Base-by-base conservation (phyloP, 164 flowering plant genomes). In the Piper betle region DNA sequence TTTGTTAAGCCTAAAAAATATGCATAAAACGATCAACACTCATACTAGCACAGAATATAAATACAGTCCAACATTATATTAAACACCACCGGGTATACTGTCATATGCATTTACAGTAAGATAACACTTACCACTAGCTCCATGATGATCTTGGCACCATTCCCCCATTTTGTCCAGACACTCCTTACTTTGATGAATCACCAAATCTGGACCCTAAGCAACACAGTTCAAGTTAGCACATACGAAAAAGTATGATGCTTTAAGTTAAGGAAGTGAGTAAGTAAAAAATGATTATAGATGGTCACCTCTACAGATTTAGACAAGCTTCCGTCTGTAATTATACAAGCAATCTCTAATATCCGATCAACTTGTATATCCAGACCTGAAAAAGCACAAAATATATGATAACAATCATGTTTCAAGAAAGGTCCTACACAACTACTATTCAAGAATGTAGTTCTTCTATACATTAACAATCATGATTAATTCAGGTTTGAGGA, bases 271-370 rank as follows among this genome's bases (percentile, higher is more conserved):
- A 38, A 39, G 42, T 7, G 2, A 19, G 8, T 6, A 55, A 41
- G 43, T 39, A 3, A 25, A 6, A 50, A 59, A 37, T 43, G 66
- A 65, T 13, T 42, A 52, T 18, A 18, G 19, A 19, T 6, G 54
- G 8, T 55, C 63, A 93, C 97, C 96, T 94, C 99, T 48, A 85
- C 73, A 46, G 77, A 77, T 69, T 86, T 81, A 59, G 72, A 73
- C 76, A 94, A 74, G 52, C 64, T 85, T 17, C 99, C 99, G 82
- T 94, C 84, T 4, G 97, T 94, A 55, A 94, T 77, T 42, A 90
- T 70, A 72, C 99, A 94, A 66, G 99, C 97, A 72, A 94, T 94
- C 78, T 94, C 99, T 76, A 94, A 64, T 65, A 94, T 91, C 64
- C 93, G 72, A 75, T 94, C 99, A 61, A 73, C 78, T 76, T 88